Percentiles rank a stretch among this genome's conserved stretches.
phyloP scores from a whole-genome alignment of 2,329 filamentous ascomycete genomes.

The Periconia macrospinosa region DNA sequence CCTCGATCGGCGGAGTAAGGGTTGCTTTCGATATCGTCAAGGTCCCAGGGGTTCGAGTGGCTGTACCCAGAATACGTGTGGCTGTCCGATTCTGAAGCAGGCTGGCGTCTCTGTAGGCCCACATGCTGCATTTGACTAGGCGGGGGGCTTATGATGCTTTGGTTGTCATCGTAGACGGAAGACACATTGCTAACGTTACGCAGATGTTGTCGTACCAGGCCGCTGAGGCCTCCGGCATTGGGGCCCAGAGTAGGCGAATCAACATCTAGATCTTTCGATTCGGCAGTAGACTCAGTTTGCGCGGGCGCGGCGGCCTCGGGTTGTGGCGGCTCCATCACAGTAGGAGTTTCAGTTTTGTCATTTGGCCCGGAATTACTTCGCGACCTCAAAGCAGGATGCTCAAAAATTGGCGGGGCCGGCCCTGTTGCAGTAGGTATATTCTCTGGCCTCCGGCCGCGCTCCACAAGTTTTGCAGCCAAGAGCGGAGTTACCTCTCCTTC shows the following conservation, averaged over 20 bases:
- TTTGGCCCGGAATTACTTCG: conserved; percentile 25
- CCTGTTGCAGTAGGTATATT: conserved; percentile 37
- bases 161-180: conserved; percentile 63
- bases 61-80: conserved; percentile 53
- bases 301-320: conserved; percentile 6
- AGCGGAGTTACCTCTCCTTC: conserved; percentile 26
- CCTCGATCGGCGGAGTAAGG: conserved; percentile 39
- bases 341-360: conserved; percentile 16
- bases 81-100: conserved; percentile 40
- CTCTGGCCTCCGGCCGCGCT: conserved; percentile 32
- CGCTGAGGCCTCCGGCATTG: conserved; percentile 67
- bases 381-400: conserved; percentile 42
- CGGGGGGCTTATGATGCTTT: conserved; percentile 49
- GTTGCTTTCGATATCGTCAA: conserved; percentile 53
- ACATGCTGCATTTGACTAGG: conserved; percentile 39
- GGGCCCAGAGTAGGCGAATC: conserved; percentile 84
- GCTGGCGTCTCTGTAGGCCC: conserved; percentile 28
- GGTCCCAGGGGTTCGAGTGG: conserved; percentile 58
- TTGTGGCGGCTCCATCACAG: conserved; percentile 11
- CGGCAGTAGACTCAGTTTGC: conserved; percentile 14
- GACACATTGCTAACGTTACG: conserved; percentile 80
- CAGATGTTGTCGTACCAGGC: conserved; percentile 82
- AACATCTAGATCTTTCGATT: conserved; percentile 30
- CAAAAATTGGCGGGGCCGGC: conserved; percentile 37
- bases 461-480: conserved; percentile 14